These are phyloP conservation scores for Entrophospora sp. DNA, from an alignment of 192 early-diverging fungal genomes.

Conservation along the genomic window DNA sequence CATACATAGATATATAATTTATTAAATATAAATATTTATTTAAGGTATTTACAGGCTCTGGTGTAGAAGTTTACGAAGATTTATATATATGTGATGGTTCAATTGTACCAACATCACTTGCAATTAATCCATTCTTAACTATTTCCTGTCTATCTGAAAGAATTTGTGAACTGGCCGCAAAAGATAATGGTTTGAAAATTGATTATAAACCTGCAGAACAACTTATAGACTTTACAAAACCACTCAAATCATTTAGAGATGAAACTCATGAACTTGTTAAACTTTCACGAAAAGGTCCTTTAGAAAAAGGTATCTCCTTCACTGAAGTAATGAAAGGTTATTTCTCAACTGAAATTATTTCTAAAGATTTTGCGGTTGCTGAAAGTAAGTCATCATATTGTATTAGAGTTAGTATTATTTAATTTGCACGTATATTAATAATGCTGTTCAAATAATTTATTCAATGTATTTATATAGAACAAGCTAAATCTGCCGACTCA, in stretches of 20 bases:
- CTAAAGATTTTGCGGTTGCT: slow-evolving; percentile 29
- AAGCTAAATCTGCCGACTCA: slow-evolving; percentile 31
- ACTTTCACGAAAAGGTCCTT: background rate
- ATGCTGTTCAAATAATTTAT: background rate
- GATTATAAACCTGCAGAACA: slow-evolving; percentile 27
- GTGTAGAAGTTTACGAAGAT: slow-evolving; percentile 33
- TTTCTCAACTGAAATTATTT: slow-evolving; percentile 30
- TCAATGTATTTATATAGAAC: slow-evolving; percentile 1
- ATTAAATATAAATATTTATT: background rate
- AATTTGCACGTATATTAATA: background rate
- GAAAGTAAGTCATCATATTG: slow-evolving; percentile 12
- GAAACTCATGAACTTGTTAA: slow-evolving; percentile 6
- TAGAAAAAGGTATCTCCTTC: slow-evolving; percentile 23
- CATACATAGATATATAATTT: background rate
- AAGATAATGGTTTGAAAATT: slow-evolving; percentile 33
- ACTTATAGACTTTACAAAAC: slow-evolving; percentile 28
- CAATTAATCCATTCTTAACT: slow-evolving; percentile 43
- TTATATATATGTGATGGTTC: slow-evolving; percentile 41
- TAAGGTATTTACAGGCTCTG: slow-evolving; percentile 27
- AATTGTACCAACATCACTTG: slow-evolving; percentile 36
- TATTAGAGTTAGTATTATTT: background rate
- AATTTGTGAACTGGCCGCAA: slow-evolving; percentile 25
- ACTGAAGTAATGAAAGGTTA: slow-evolving; percentile 37
- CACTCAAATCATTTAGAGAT: too few relatives aligned
- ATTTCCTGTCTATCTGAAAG: slow-evolving; percentile 37